phyloP scores from a whole-genome alignment of 2,329 filamentous ascomycete species.

The Aureobasidium leucospermi region DNA sequence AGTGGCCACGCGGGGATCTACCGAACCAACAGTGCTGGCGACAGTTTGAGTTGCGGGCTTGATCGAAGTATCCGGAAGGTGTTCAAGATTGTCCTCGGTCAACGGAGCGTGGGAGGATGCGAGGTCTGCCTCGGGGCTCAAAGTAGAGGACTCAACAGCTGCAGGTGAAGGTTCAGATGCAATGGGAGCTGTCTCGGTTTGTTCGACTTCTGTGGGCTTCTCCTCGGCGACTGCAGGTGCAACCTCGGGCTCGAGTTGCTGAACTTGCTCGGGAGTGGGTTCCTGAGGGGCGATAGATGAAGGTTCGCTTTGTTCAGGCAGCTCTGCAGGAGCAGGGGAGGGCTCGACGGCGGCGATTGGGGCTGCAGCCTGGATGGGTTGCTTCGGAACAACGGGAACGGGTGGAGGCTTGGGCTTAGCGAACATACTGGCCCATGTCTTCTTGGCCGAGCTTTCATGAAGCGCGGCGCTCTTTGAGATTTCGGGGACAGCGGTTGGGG shows the following conservation, averaged over 20 bases:
- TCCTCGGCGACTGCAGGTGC: constrained; percentile 21
- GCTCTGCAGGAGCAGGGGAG: constrained; percentile 23
- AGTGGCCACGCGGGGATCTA: constrained; percentile 65
- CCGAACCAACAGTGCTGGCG: constrained; percentile 84
- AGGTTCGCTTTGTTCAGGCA: constrained; percentile 25
- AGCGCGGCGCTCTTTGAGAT: constrained; percentile 26
- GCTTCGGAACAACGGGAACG: constrained; percentile 33
- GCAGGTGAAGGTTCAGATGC: constrained; percentile 18
- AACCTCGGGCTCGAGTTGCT: constrained; percentile 16
- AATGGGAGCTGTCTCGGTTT: constrained; percentile 19
- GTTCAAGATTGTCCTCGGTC: constrained; percentile 87
- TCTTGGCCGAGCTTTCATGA: constrained; percentile 35
- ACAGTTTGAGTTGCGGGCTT: constrained; percentile 73
- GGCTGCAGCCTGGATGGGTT: constrained; percentile 24
- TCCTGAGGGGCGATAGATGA: constrained; percentile 18
- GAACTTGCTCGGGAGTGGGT: constrained; percentile 20
- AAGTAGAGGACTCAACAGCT: constrained; percentile 15
- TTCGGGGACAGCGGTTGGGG: constrained; percentile 26
- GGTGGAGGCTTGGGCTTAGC: constrained; percentile 42
- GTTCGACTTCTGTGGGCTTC: constrained; percentile 12
- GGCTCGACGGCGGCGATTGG: constrained; percentile 6
- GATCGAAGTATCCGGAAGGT: constrained; percentile 73
- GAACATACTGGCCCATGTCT: constrained; percentile 50
- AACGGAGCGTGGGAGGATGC: constrained; percentile 72
- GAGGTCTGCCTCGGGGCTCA: constrained; percentile 36